Percentiles rank a stretch among this genome's conserved stretches.
Conservation (phyloP, 2,329 filamentous ascomycete genomes). For the Aspergillus hortae region DNA sequence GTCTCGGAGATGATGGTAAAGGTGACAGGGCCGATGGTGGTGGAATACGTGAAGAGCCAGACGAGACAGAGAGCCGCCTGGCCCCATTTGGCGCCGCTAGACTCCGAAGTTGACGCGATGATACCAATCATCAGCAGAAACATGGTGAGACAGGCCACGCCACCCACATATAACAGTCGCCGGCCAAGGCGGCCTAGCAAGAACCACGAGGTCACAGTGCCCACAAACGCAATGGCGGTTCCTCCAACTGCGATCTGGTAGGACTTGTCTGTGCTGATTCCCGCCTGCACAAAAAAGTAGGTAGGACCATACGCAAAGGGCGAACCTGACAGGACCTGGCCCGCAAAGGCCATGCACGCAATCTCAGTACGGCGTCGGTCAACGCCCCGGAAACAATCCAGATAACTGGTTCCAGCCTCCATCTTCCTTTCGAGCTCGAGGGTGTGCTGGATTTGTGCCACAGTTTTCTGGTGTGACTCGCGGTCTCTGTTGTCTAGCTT, state of each 20-base stretch:
- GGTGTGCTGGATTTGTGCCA: constrained; percentile 39
- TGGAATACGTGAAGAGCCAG: constrained; percentile 53
- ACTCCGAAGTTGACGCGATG: constrained; percentile 20
- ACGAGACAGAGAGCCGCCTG: constrained; percentile 43
- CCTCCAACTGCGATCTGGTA: constrained; percentile 44
- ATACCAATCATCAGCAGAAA: constrained; percentile 28
- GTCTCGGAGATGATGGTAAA: constrained; percentile 52
- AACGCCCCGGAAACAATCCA: constrained; percentile 30
- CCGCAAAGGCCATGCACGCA: constrained; percentile 33
- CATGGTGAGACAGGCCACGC: constrained; percentile 24
- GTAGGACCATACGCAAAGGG: constrained; percentile 35
- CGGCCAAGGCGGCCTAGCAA: constrained; percentile 37
- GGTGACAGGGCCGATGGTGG: constrained; percentile 52
- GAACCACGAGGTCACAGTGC: constrained; percentile 51
- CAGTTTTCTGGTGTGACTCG: constrained; percentile 19
- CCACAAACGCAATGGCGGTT: constrained; percentile 52
- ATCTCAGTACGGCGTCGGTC: constrained; percentile 42
- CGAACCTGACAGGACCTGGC: constrained; percentile 35
- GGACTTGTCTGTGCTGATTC: constrained; percentile 27
- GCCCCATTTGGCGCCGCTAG: constrained; percentile 33
- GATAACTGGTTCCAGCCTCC: constrained; percentile 25
- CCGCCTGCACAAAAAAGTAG: constrained; percentile 41
- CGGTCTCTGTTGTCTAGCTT: constrained; percentile 8
- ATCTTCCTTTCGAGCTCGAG: constrained; percentile 30
- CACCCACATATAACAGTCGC: constrained; percentile 37